Evolutionary conservation across 257 asterid species (phyloP), one percentile per base, ranked within the genome.

Genomic region (Solanum pennellii): DNA sequence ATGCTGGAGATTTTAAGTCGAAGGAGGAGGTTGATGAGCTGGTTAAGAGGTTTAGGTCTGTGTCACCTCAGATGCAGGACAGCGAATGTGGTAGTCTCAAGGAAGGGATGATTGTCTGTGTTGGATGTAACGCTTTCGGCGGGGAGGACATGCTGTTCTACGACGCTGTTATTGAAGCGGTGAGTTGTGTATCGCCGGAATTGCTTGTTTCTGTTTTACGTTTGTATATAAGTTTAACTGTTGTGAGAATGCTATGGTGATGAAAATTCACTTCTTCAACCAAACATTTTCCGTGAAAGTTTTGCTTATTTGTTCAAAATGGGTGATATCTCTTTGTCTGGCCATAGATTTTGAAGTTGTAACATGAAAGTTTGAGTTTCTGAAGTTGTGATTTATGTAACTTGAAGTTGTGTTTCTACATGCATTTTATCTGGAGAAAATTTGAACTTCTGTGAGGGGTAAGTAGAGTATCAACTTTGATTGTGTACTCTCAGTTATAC

Each of bases 101-200:
- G 12, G 44, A 87, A 56, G 94, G 95, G 11, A 85, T 86, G 83
- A 75, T 69, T 15, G 92, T 93, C 3, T 94, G 94, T 87, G 97
- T 94, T n/a, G 87, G 93, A 13, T 86, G 88, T 45, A 88, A 89
- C 47, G 88, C 89, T 39, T 49, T 27, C 68, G 31, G 41, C 23
- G 33, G 23, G 59, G 92, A 91, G 37, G 94, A 94, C 65, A 90
- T 93, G 82, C 89, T 91, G 74, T 93, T 87, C 84, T 92, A 83
- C 89, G 97, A 94, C 73, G 97, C 94, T 37, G 89, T 89, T 79
- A 87, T 94, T 83, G 95, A 94, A 10, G 93, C 79, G 33, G 95
- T 93, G 91, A 83, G 90, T 71, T 31, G 5, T 29, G 25, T 41
- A 59, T 59, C 65, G 65, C 65, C 35, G 35, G 35, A 33, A 33